Conservation (phyloP, 2,329 filamentous ascomycete genomes). For the Phialophora macrospora region DNA sequence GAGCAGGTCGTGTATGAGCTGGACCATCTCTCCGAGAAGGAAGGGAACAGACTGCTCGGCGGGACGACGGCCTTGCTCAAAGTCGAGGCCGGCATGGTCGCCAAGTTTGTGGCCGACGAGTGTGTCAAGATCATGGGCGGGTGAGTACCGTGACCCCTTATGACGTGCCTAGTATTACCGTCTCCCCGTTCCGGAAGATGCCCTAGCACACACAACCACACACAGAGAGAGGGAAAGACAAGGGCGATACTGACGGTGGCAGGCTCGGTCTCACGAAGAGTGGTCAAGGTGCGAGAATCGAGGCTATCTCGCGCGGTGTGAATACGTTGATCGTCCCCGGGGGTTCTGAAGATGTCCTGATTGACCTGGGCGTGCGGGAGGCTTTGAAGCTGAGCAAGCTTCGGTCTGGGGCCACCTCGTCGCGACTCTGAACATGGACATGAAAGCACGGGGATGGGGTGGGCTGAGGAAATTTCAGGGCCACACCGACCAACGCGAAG, state of each 20-base stretch:
- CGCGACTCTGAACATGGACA: neutral
- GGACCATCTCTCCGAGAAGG: slow-evolving; percentile 56
- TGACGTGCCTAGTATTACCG: no score
- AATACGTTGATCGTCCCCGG: slow-evolving; percentile 66
- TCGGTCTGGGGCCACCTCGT: neutral
- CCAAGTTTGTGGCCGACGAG: slow-evolving; percentile 64
- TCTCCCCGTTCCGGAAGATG: no score
- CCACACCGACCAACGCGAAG: no score
- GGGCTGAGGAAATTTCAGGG: neutral
- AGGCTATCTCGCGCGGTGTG: slow-evolving; percentile 62
- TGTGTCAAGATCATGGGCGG: slow-evolving; percentile 71
- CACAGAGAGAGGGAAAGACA: neutral
- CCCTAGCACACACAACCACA: neutral
- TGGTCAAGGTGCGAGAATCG: neutral
- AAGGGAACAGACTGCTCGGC: slow-evolving; percentile 61
- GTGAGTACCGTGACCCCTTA: slow-evolving; percentile 55
- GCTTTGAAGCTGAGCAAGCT: slow-evolving; percentile 60
- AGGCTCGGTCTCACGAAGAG: neutral
- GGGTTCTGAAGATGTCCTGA: slow-evolving; percentile 72
- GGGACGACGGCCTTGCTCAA: slow-evolving; percentile 73
- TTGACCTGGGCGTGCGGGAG: slow-evolving; percentile 71
- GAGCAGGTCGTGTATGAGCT: slow-evolving; percentile 47
- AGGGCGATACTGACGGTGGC: neutral
- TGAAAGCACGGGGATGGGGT: neutral
- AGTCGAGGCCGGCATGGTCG: slow-evolving; percentile 71